Base-by-base conservation (phyloP, 2,329 filamentous ascomycete species). In the Penicillium sp. region DNA sequence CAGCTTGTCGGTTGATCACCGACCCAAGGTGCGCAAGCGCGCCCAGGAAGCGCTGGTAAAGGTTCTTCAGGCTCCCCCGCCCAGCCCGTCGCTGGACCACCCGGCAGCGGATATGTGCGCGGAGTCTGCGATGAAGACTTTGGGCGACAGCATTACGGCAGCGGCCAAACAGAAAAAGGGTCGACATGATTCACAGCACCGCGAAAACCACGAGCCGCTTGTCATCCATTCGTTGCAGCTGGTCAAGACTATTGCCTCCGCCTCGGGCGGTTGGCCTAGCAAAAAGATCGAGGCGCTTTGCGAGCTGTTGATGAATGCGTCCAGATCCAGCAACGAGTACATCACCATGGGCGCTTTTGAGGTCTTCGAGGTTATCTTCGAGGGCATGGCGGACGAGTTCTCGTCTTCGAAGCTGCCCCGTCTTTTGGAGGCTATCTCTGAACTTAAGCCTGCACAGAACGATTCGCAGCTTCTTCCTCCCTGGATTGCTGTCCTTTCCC, bases 331-430 rank as follows among this genome's bases (percentile, higher is more conserved):
- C 64, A 96, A 94, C 63, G 90, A 97, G 63, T 94, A 91, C 64
- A 83, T 98, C 74, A 94, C 90, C 20, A 94, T 97, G 84, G 85
- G 87, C 8, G 86, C 90, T 0, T 96, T 98, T 56, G 91, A 96
- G 51, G 91, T 97, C 3, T 98, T 98, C 57, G 93, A 98, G 65
- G 85, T 94, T 64, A 94, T 97, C 30, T 97, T 98, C 52, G 84
- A 86, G 55, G 86, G 89, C 6, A 90, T 98, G 84, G 79, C 83
- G 11, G 85, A 90, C 51, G 88, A 94, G 52, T 77, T 90, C 33
- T 87, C 90, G 0, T 94, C 89, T 2, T 80, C 87, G 1, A 98
- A 97, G 69, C 76, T 98, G 9, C 89, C 90, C 2, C 80, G 87
- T 41, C 77, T 98, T 9, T 78, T 97, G 56, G 89, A 95, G 50